Percentiles rank a stretch among this genome's conserved stretches.
phyloP scores from a whole-genome alignment of 345 rosid species.

The Hibiscus syriacus region DNA sequence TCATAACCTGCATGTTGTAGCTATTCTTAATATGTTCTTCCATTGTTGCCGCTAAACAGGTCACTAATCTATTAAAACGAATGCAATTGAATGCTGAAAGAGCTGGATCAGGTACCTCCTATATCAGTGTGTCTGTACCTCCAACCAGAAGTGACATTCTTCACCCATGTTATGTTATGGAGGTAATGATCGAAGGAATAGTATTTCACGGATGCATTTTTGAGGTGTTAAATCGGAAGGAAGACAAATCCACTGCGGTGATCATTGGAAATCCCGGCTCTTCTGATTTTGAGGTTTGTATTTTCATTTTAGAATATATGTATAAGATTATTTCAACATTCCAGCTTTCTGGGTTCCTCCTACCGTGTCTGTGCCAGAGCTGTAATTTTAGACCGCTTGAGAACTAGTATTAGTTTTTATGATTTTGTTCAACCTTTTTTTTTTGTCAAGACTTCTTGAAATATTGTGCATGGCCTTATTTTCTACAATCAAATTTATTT shows the following conservation, averaged over 20 bases:
- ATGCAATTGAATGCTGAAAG: constrained; percentile 68
- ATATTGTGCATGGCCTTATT: neutral
- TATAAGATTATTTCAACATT: neutral
- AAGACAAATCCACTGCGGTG: constrained; percentile 50
- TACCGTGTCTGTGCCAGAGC: neutral
- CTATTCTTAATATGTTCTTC: neutral
- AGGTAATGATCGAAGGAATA: constrained; percentile 37
- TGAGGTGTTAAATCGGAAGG: constrained; percentile 53
- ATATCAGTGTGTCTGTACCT: constrained; percentile 58
- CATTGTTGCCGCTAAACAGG: constrained; percentile 34
- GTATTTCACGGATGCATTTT: neutral
- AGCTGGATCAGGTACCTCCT: constrained; percentile 27
- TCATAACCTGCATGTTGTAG: neutral
- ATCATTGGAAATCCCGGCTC: constrained; percentile 76
- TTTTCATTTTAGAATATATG: neutral
- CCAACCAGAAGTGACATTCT: constrained; percentile 90
- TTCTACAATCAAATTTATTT: neutral
- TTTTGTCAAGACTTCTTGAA: neutral
- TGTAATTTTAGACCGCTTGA: neutral
- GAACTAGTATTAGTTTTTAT: neutral
- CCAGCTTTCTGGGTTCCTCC: neutral
- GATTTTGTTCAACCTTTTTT: neutral
- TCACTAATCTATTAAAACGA: constrained; percentile 54
- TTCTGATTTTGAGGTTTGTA: constrained; percentile 86
- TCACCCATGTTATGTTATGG: constrained; percentile 92